Base-by-base conservation (phyloP, 2,329 filamentous ascomycete species). In the Pleurostoma richardsiae region DNA sequence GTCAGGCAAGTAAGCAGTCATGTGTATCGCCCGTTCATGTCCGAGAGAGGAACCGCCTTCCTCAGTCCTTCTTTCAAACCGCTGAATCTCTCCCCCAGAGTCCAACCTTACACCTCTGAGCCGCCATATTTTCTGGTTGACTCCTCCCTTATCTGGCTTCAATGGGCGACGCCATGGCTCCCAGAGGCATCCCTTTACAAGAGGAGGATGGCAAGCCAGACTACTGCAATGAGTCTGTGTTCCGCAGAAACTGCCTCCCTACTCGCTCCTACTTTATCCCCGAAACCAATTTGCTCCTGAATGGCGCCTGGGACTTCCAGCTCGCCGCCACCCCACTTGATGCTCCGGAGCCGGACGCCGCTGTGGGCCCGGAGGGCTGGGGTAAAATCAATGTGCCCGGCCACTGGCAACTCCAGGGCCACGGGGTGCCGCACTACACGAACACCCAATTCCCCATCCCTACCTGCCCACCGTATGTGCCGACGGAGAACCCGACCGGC, bases 401-500 rank as follows among this genome's bases (percentile, higher is more conserved):
- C 3, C 79, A 83, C 57, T 88, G 85, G 85, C 84, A 88, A 62
- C 66, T 86, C 4, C 80, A 88, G 62, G 84, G 83, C 29, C 80
- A 82, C 56, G 83, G 83, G 10, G 62, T 70, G 43, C 85, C 85
- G 0, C 80, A 83, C 52, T 88, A 88, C 57, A 87, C 83, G 7
- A 88, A 88, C 53, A 72, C 83, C 29, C 71, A 79, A 43, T 88
- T 76, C 50, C 83, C 82, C 0, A 82, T 87, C 48, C 82, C 82
- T 0, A 79, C 83, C 2, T 76, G 77, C 49, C 84, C 85, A 11
- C 85, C 85, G 0, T 65, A 77, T 52, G 75, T 83, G 3, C 79
- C 83, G 0, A 72, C 71, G 0, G 74, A 83, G 43, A 87, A 87
- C 46, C 80, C 81, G 3, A 85, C 80, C 1, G 83, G 84, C 5